Evolutionary conservation across 495 filamentous ascomycete species (phyloP).

Genomic region (Recurvomyces mirabilis): DNA sequence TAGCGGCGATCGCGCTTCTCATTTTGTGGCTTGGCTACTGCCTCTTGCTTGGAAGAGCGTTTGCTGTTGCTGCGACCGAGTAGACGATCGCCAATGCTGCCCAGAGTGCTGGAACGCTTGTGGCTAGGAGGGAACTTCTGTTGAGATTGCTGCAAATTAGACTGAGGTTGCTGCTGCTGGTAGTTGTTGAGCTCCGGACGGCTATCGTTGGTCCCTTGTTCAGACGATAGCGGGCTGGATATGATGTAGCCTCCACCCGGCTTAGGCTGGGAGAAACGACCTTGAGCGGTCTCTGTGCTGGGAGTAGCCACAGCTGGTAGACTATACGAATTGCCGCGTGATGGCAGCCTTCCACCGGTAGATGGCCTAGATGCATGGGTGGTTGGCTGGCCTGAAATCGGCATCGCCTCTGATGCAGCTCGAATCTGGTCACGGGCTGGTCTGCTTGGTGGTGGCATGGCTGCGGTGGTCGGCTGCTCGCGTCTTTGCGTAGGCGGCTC

Average conservation of each 20-base stretch:
- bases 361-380: slow-evolving; percentile 52
- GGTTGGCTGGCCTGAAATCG: slow-evolving; percentile 31
- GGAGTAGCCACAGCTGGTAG: slow-evolving; percentile 80
- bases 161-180: slow-evolving; percentile 29
- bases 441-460: slow-evolving; percentile 38
- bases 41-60: slow-evolving; percentile 40
- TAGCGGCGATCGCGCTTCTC: slow-evolving; percentile 29
- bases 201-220: slow-evolving; percentile 2
- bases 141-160: slow-evolving; percentile 33
- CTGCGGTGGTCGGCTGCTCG: slow-evolving; percentile 19
- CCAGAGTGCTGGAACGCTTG: slow-evolving; percentile 82
- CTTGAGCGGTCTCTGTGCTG: slow-evolving; percentile 82
- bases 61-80: slow-evolving; percentile 71
- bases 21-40: slow-evolving; percentile 22
- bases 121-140: slow-evolving; percentile 44
- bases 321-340: slow-evolving; percentile 72
- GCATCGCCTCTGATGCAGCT: slow-evolving; percentile 46
- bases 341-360: slow-evolving; percentile 59
- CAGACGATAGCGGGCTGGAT: slow-evolving; percentile 51
- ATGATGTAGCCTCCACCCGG: slow-evolving; percentile 56
- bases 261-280: slow-evolving; percentile 76
- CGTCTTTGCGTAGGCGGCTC: slow-evolving; percentile 8
- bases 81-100: slow-evolving; percentile 63
- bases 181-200: slow-evolving; percentile 35
- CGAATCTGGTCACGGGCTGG: slow-evolving; percentile 40